phyloP scores from a whole-genome alignment of 345 rosid species.

The Adansonia digitata region DNA sequence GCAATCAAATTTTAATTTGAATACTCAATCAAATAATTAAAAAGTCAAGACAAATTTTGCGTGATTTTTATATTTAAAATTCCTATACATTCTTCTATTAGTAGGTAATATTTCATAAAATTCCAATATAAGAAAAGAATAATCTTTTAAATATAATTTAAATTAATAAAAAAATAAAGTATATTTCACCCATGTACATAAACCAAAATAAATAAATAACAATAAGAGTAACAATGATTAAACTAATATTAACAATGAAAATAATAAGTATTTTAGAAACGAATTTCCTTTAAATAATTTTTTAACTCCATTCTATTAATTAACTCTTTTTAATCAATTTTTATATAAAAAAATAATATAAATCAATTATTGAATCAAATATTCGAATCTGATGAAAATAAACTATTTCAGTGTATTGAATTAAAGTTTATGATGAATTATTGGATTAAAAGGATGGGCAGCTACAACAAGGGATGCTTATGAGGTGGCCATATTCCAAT shows the following conservation, averaged over 20 bases:
- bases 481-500: slow-evolving; percentile 7
- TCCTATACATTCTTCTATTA: neutral
- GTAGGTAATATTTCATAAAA: neutral
- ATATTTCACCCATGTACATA: too few relatives aligned
- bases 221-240: neutral
- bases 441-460: neutral
- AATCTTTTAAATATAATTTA: too few relatives aligned
- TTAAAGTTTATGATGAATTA: neutral
- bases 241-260: too few relatives aligned
- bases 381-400: too few relatives aligned
- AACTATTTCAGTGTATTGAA: neutral
- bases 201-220: neutral
- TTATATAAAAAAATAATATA: too few relatives aligned
- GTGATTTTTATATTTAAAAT: neutral
- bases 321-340: too few relatives aligned
- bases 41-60: neutral
- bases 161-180: too few relatives aligned
- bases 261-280: too few relatives aligned
- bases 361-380: too few relatives aligned
- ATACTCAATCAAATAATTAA: neutral
- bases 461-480: neutral
- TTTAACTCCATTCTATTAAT: too few relatives aligned
- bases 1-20: neutral
- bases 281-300: too few relatives aligned
- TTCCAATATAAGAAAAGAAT: neutral